A percentile compares a stretch with the other conserved stretches of the same genome.
phyloP scores from a whole-genome alignment of 1,139 yeast species.

The Blastobotrys malaysiensis region DNA sequence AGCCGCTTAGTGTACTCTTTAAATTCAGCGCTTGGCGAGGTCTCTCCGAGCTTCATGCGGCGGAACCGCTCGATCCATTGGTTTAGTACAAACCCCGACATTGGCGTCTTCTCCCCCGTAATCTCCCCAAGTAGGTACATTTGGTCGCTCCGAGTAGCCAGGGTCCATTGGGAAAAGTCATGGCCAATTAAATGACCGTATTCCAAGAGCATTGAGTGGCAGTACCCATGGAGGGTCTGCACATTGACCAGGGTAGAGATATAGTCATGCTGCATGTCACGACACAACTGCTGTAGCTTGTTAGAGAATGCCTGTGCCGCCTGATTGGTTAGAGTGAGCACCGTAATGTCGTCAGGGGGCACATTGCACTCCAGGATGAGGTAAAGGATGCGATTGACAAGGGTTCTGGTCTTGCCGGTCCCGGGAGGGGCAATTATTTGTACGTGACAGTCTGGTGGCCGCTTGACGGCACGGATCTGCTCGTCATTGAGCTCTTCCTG shows the following conservation, averaged over 20 bases:
- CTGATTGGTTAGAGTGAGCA: constrained; percentile 84
- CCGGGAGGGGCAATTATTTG: constrained; percentile 84
- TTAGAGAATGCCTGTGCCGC: constrained; percentile 58
- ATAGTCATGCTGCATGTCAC: constrained; percentile 10
- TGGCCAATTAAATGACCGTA: constrained; percentile 50
- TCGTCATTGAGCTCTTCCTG: constrained; percentile 43
- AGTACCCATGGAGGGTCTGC: constrained; percentile 85
- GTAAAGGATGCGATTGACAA: constrained; percentile 56
- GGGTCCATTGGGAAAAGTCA: not conserved
- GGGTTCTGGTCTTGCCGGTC: constrained; percentile 70
- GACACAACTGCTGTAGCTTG: constrained; percentile 60
- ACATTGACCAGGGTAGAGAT: constrained; percentile 40
- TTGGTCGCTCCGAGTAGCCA: not conserved
- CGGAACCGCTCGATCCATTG: not conserved
- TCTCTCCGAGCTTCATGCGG: not conserved
- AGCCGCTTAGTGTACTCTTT: not conserved
- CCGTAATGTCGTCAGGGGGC: constrained; percentile 56
- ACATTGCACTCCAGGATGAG: not conserved
- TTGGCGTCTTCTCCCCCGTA: not conserved
- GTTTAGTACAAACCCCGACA: not conserved
- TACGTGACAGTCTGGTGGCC: constrained; percentile 47
- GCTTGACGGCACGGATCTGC: constrained; percentile 59
- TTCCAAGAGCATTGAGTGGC: constrained; percentile 52
- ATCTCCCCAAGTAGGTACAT: not conserved
- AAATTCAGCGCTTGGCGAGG: not conserved